Conservation (phyloP, 2,329 filamentous ascomycete genomes). For the Eurotiales sp. region DNA sequence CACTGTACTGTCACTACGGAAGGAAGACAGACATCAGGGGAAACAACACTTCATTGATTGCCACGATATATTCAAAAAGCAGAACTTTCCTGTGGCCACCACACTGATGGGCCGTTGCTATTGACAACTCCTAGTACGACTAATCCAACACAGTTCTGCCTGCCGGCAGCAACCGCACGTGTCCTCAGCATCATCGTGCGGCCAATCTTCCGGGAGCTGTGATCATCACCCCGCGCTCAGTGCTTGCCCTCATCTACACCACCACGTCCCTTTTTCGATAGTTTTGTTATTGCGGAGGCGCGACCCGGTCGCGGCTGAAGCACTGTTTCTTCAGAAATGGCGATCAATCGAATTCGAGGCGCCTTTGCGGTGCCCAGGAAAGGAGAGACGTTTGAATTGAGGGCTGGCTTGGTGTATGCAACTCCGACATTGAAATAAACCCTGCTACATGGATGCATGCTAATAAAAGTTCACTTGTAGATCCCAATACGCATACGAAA, state of each 20-base stretch:
- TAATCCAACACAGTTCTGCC: neutral
- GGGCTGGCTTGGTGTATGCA: conserved; percentile 74
- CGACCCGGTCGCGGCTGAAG: conserved; percentile 35
- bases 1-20: too few relatives aligned
- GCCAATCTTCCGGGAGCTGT: conserved; percentile 12
- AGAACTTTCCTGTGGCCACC: neutral
- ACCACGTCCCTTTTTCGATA: conserved; percentile 8
- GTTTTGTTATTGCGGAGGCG: conserved; percentile 27
- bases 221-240: conserved; percentile 16
- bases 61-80: neutral
- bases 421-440: conserved; percentile 5
- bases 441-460: conserved; percentile 21
- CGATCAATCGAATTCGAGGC: conserved; percentile 91
- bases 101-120: neutral
- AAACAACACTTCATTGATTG: neutral
- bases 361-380: conserved; percentile 91
- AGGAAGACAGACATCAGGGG: conserved; percentile 3
- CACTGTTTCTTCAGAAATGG: conserved; percentile 56
- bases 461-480: conserved; percentile 42
- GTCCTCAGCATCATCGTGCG: conserved; percentile 5
- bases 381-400: conserved; percentile 96
- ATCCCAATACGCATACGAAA: conserved; percentile 98
- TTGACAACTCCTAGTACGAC: neutral
- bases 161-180: conserved; percentile 4
- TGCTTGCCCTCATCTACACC: conserved; percentile 15